These are phyloP conservation scores for Boechera retrofracta DNA, from an alignment of 345 rosid genomes.

Conservation along the genomic window DNA sequence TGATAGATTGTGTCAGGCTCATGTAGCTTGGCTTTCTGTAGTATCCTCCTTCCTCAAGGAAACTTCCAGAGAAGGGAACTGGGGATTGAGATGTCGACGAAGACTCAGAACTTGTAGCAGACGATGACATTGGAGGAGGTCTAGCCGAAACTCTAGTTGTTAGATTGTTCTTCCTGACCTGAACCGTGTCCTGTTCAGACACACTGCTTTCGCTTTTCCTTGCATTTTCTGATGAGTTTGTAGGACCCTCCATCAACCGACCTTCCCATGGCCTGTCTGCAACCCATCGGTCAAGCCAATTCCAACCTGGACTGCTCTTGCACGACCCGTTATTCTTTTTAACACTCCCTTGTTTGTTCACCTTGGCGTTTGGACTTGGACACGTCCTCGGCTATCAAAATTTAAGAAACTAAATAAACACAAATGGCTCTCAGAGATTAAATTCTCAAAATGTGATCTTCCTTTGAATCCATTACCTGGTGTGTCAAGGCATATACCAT, in stretches of 20 bases:
- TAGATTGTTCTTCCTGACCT: slow-evolving; percentile 66
- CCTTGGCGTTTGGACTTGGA: slow-evolving; percentile 59
- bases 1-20: slow-evolving; percentile 73
- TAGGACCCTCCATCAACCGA: slow-evolving; percentile 54
- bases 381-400: slow-evolving; percentile 60
- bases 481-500: slow-evolving; percentile 68
- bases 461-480: slow-evolving; percentile 56
- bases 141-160: slow-evolving; percentile 59
- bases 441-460: neutral
- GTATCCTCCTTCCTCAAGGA: slow-evolving; percentile 52
- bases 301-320: slow-evolving; percentile 61
- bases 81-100: slow-evolving; percentile 66
- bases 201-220: slow-evolving; percentile 46
- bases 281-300: slow-evolving; percentile 89
- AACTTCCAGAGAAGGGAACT: slow-evolving; percentile 50
- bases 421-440: slow-evolving; percentile 9
- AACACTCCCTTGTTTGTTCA: slow-evolving; percentile 51
- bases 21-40: slow-evolving; percentile 73
- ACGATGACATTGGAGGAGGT: slow-evolving; percentile 59
- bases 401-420: neutral
- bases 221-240: slow-evolving; percentile 41
- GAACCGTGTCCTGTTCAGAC: slow-evolving; percentile 56
- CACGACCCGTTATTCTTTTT: slow-evolving; percentile 50
- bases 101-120: slow-evolving; percentile 65
- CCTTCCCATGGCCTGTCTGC: slow-evolving; percentile 80